phyloP scores from a whole-genome alignment of 1,284 basidiomycete genomes.

The Laetiporus sulphureus region DNA sequence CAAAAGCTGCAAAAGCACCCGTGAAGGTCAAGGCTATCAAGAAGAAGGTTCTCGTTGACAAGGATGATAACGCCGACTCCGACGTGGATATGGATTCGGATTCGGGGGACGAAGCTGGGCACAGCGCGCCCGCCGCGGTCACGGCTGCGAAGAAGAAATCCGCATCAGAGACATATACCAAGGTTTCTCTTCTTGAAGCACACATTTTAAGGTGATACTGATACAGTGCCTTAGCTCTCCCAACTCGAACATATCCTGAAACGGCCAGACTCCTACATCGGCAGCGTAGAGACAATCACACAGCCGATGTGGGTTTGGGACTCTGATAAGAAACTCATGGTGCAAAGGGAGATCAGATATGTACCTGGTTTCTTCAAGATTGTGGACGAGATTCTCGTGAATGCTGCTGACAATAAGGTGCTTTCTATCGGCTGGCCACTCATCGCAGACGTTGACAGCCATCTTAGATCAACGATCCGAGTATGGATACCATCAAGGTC shows the following conservation, averaged over 20 bases:
- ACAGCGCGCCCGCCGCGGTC: constrained; percentile 27
- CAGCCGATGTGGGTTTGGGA: constrained; percentile 92
- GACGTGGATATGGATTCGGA: constrained; percentile 35
- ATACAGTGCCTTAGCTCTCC: constrained; percentile 58
- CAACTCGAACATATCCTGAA: constrained; percentile 96
- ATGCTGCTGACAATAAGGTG: constrained; percentile 99
- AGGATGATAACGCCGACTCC: constrained; percentile 45
- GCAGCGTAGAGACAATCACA: constrained; percentile 82
- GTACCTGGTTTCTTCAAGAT: constrained; percentile 99
- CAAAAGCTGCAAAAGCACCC: constrained; percentile 33
- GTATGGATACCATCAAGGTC: constrained; percentile 88
- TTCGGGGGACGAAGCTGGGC: constrained; percentile 35
- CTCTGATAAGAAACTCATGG: constrained; percentile 73
- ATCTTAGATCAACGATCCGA: constrained; percentile 77
- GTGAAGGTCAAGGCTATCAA: constrained; percentile 42
- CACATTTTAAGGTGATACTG: constrained; percentile 4
- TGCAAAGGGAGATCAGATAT: constrained; percentile 78
- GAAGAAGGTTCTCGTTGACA: constrained; percentile 66
- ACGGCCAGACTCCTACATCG: constrained; percentile 98
- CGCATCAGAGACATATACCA: constrained; percentile 89
- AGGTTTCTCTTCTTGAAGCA: constrained; percentile 43
- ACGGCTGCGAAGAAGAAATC: constrained; percentile 65
- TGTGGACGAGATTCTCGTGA: constrained; percentile 98
- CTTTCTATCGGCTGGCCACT: constrained; percentile 1
- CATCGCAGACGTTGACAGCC: constrained; percentile 1